Conservation (phyloP, 2,329 filamentous ascomycete species). For the Xylaria polymorpha region DNA sequence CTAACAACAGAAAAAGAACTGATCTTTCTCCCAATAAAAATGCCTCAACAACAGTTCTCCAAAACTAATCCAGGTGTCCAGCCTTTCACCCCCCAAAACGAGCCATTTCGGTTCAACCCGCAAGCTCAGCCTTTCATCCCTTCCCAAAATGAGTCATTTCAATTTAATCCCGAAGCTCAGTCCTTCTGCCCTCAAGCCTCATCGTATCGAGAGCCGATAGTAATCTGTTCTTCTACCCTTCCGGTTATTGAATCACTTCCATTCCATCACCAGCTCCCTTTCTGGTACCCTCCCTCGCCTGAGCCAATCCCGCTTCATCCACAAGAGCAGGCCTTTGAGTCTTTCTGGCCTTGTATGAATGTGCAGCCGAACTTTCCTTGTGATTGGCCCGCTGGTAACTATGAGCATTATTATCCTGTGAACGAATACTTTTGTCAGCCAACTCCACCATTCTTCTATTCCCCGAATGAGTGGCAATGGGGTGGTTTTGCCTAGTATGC, state of each 20-base stretch:
- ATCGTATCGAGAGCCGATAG: not conserved
- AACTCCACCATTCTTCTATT: no score
- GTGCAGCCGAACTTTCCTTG: not conserved
- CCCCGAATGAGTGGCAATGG: no score
- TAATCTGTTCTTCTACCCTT: not conserved
- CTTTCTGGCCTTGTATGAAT: not conserved
- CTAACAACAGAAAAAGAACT: not conserved
- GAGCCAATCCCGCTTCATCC: not conserved
- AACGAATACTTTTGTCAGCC: no score
- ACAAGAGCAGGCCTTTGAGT: not conserved
- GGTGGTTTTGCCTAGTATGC: no score
- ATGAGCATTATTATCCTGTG: no score
- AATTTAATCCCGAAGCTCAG: conserved; percentile 1
- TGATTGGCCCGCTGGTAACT: not conserved
- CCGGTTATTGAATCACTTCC: not conserved
- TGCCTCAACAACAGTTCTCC: conserved; percentile 2
- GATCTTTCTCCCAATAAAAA: not conserved
- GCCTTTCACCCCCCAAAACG: not conserved
- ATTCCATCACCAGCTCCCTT: not conserved
- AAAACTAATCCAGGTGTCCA: conserved; percentile 6
- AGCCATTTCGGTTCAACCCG: not conserved
- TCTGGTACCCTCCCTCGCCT: not conserved
- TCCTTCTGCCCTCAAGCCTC: not conserved
- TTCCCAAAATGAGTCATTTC: not conserved
- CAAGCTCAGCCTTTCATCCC: not conserved